Percentiles rank a stretch among this genome's conserved stretches.
Evolutionary conservation across 441 rosid species (phyloP).

Genomic region (Euphorbia schlechtendalii): DNA sequence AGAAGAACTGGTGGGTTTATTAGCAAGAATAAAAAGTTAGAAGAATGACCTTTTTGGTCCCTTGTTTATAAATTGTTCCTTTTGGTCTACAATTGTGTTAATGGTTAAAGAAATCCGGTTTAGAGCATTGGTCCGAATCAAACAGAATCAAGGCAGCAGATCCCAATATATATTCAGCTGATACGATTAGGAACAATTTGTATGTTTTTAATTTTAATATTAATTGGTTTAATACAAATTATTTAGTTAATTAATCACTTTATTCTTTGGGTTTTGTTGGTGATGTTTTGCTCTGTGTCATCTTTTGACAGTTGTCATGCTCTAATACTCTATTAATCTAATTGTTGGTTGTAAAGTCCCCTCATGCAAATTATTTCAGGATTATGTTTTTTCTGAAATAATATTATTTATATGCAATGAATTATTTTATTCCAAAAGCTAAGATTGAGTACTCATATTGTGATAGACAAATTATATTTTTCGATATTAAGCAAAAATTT

Average conservation of each 20-base stretch:
- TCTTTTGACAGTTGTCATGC: conserved; percentile 7
- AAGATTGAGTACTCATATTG: not conserved
- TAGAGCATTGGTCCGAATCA: conserved; percentile 22
- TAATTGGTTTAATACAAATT: not conserved
- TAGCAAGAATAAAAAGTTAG: too few species aligned
- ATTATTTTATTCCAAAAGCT: not conserved
- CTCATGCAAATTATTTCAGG: not conserved
- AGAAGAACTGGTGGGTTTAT: not conserved
- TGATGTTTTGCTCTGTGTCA: not conserved
- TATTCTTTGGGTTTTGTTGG: conserved; percentile 6
- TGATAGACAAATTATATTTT: too few species aligned
- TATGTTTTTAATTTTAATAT: not conserved
- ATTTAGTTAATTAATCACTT: conserved; percentile 3
- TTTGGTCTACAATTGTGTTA: not conserved
- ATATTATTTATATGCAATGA: not conserved
- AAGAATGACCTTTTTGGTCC: too few species aligned
- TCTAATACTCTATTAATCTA: not conserved
- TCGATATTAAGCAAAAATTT: too few species aligned
- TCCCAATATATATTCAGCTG: conserved; percentile 25
- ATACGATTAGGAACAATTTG: conserved; percentile 12
- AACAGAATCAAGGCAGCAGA: conserved; percentile 32
- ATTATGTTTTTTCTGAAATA: not conserved
- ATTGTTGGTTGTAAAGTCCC: conserved; percentile 1
- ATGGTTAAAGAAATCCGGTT: conserved; percentile 12
- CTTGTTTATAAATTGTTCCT: too few species aligned